Evolutionary conservation across 78 protist genomes (phyloP), one percentile per base, ranked within the genome.

Genomic region (Dictyostelium intermedium): DNA sequence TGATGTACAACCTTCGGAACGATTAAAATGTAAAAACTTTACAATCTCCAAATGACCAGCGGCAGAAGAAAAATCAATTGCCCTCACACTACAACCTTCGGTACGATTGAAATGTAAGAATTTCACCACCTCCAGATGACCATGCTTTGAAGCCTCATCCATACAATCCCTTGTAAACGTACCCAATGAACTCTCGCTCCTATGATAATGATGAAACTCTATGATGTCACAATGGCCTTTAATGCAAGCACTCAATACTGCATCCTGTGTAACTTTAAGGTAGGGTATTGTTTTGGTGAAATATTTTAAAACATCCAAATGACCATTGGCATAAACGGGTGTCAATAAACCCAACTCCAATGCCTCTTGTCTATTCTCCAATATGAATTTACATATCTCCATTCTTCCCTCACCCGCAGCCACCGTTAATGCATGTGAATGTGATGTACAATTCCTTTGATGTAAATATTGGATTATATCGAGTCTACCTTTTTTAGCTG

Each of bases 121-220:
- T 60, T 82, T 60, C 1, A 82, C 74, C 32, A 82, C 25, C 13
- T 82, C 86, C 34, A 82, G 35, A 32, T 82, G 41, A 34, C 86
- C 86, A 53, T 35, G 16, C 5, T 27, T 2, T 13, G 86, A 7
- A 7, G 72, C 86, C 5, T 60, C 35, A 34, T 32, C 61, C 37
- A 47, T 47, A 5, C 50, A 25, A 13, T 9, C 7, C 0, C 32
- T 20, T 80, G 61, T 13, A 34, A 27, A 72, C 18, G 37, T 72
- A 27, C 16, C 74, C 25, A 16, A 20, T 16, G 14, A 16, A 11
- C 32, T n/a, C 11, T 72, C 79, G 3, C 13, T 32, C 34, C 37
- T 27, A 34, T 27, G n/a, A 14, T 72, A 7, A 32, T 72, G 79
- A 72, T 34, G 79, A 34, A 25, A 72, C 16, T 32, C 34, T 11